Conservation (phyloP, 257 asterid genomes). For the Buddleja alternifolia region DNA sequence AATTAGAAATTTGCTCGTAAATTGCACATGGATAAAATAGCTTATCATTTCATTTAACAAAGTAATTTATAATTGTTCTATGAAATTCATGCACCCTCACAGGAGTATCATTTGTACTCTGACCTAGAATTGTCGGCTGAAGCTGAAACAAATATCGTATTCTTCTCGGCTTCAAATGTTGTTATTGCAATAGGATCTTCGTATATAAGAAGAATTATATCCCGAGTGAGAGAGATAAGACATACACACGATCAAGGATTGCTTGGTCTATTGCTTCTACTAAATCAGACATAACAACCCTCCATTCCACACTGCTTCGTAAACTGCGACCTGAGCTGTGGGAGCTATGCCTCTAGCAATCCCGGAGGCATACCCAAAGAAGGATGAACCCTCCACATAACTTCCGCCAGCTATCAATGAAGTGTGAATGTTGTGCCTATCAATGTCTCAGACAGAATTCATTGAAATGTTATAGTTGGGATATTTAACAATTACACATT, state of each 20-base stretch:
- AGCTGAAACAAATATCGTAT: constrained; percentile 52
- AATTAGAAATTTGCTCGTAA: too few species aligned
- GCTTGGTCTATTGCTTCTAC: constrained; percentile 60
- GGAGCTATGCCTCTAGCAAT: constrained; percentile 56
- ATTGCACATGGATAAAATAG: too few species aligned
- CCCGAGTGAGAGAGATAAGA: constrained; percentile 52
- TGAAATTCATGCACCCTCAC: too few species aligned
- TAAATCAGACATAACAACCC: constrained; percentile 43
- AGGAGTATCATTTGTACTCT: too few species aligned
- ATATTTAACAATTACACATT: constrained; percentile 40
- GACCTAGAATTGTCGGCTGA: too few species aligned
- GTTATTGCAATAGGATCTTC: constrained; percentile 53
- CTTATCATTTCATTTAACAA: too few species aligned
- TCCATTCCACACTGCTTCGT: constrained; percentile 54
- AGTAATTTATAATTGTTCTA: too few species aligned
- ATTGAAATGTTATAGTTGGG: constrained; percentile 46
- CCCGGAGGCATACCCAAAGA: constrained; percentile 55
- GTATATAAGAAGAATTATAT: constrained; percentile 39
- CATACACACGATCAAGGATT: constrained; percentile 48
- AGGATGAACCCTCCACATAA: constrained; percentile 40
- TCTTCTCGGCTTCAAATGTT: constrained; percentile 55
- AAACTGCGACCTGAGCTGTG: constrained; percentile 47
- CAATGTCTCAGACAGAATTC: constrained; percentile 49
- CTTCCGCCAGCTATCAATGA: constrained; percentile 59
- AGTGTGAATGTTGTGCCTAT: constrained; percentile 61